Evolutionary conservation across 1,284 basidiomycete species (phyloP).

Genomic region (Cryptococcus sp.): DNA sequence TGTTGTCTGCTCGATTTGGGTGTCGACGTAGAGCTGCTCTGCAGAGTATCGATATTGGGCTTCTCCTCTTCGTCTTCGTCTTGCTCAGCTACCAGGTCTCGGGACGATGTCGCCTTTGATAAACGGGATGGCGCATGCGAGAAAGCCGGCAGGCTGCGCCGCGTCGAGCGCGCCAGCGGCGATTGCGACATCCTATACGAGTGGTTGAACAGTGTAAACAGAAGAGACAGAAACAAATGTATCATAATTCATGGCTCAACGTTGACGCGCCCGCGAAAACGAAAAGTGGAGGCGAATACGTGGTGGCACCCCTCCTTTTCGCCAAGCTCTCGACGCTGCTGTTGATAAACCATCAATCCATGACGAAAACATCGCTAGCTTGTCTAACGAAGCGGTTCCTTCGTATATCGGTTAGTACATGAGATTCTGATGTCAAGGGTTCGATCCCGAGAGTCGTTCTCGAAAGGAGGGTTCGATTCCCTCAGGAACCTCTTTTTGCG

Average conservation of each 20-base stretch:
- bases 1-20: constrained; percentile 1
- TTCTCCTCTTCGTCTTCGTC: not conserved
- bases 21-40: constrained; percentile 1
- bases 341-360: not conserved
- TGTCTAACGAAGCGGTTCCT: not conserved
- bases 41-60: not conserved
- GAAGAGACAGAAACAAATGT: no score
- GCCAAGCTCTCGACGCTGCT: not conserved
- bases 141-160: constrained; percentile 43
- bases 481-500: not conserved
- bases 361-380: not conserved
- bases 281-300: not conserved
- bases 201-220: constrained; percentile 2
- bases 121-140: constrained; percentile 43
- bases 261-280: not conserved
- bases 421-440: constrained; percentile 2
- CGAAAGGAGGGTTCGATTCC: constrained; percentile 6
- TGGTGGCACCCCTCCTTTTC: not conserved
- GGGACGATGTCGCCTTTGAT: constrained; percentile 31
- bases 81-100: constrained; percentile 13
- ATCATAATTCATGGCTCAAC: no score
- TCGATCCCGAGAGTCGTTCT: not conserved
- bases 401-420: constrained; percentile 11
- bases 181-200: constrained; percentile 44
- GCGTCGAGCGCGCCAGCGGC: constrained; percentile 38